These are phyloP conservation scores for Populus davidiana DNA, from an alignment of 345 rosid species.

Conservation along the genomic window DNA sequence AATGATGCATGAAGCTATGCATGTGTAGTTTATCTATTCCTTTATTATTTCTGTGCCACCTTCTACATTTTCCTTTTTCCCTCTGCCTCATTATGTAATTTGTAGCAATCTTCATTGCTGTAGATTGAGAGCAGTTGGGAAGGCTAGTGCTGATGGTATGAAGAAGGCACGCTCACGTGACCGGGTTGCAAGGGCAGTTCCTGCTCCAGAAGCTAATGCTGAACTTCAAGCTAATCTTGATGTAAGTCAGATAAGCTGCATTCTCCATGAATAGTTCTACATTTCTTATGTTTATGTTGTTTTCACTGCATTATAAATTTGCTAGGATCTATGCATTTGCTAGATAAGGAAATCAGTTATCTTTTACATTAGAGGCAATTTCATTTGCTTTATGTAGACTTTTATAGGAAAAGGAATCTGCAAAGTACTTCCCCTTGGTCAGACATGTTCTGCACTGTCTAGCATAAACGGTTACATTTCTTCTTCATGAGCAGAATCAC, in stretches of 20 bases:
- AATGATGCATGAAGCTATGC: background rate
- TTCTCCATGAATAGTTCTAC: constrained; percentile 4
- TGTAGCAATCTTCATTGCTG: constrained; percentile 1
- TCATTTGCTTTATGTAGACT: background rate
- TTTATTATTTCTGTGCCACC: too few relatives aligned
- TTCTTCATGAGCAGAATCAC: constrained; percentile 4
- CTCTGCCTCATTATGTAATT: background rate
- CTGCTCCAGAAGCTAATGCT: constrained; percentile 32
- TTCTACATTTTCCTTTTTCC: background rate
- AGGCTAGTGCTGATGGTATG: constrained; percentile 22
- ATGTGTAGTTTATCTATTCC: background rate
- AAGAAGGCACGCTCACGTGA: constrained; percentile 27
- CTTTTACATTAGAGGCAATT: background rate
- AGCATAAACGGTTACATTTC: background rate
- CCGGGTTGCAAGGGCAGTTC: constrained; percentile 24
- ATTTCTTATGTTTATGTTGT: background rate
- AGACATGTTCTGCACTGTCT: background rate
- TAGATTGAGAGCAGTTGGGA: constrained; percentile 29
- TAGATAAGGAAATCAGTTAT: background rate
- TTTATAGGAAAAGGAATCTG: background rate
- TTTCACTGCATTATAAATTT: background rate
- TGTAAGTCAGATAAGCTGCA: constrained; percentile 28
- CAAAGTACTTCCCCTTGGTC: background rate
- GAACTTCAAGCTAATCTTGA: constrained; percentile 36
- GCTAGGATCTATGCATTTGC: background rate